Evolutionary conservation across 176 grass and related monocot genomes (phyloP).

Genomic region (Aegilops longissima): DNA sequence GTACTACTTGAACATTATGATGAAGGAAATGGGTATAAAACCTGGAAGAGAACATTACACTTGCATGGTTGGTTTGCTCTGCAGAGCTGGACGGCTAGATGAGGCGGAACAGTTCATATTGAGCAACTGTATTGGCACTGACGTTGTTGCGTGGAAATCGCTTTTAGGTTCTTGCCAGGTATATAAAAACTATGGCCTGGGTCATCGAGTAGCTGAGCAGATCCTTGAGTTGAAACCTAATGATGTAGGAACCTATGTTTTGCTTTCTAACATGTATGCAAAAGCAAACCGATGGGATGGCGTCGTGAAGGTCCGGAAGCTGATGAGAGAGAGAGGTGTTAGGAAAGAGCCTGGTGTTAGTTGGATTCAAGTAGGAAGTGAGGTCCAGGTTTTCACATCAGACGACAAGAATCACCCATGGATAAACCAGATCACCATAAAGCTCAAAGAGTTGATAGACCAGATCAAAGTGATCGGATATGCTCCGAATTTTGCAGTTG

Average conservation of each 20-base stretch:
- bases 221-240: constrained; percentile 69
- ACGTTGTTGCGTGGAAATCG: constrained; percentile 71
- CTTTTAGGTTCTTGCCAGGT: constrained; percentile 71
- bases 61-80: constrained; percentile 69
- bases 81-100: constrained; percentile 58
- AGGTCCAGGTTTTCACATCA: constrained; percentile 64
- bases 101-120: constrained; percentile 69
- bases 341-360: constrained; percentile 82
- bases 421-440: constrained; percentile 55
- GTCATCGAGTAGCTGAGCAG: constrained; percentile 60
- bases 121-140: constrained; percentile 48
- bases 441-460: constrained; percentile 56
- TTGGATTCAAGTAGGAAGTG: constrained; percentile 72
- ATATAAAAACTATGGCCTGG: constrained; percentile 62
- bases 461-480: constrained; percentile 74
- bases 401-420: constrained; percentile 60
- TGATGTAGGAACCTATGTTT: constrained; percentile 77
- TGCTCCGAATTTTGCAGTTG: constrained; percentile 56
- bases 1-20: constrained; percentile 69
- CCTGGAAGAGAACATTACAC: constrained; percentile 78
- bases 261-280: constrained; percentile 86
- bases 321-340: constrained; percentile 67
- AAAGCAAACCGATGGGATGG: constrained; percentile 83
- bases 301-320: constrained; percentile 57
- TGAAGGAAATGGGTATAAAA: constrained; percentile 62